Conservation (phyloP, 345 rosid genomes). For the Fremontodendron californicum region DNA sequence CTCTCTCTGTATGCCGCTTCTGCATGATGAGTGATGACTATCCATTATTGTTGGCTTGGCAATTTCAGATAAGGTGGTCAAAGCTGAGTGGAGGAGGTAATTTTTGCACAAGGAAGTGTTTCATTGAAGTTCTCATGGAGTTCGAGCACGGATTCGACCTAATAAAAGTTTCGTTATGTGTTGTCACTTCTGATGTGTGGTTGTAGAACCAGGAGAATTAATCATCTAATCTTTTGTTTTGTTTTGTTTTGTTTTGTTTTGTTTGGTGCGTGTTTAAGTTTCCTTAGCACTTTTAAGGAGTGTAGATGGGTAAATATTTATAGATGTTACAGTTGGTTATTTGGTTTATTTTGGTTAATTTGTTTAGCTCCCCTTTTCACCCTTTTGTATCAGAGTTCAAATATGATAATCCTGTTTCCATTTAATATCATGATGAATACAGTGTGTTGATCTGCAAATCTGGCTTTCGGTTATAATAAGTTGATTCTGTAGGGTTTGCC, state of each 20-base stretch:
- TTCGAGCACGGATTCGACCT: not conserved
- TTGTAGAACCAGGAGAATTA: conserved; percentile 1
- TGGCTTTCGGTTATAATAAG: not conserved
- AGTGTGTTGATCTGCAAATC: not conserved
- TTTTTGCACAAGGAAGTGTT: too few relatives aligned
- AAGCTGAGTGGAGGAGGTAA: too few relatives aligned
- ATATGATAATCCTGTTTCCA: not conserved
- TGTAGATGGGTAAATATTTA: conserved; percentile 25
- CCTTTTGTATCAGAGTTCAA: not conserved
- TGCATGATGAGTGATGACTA: conserved; percentile 9
- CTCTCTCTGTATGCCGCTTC: not conserved
- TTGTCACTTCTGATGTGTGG: too few relatives aligned
- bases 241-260: too few relatives aligned
- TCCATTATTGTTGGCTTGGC: conserved; percentile 5
- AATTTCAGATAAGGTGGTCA: too few relatives aligned
- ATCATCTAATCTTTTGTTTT: conserved; percentile 6
- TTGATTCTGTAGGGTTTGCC: not conserved
- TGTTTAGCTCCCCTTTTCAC: not conserved
- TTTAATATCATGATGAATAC: not conserved
- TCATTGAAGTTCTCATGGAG: not conserved
- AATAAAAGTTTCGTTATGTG: not conserved
- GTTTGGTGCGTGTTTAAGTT: conserved; percentile 15
- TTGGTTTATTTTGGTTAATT: not conserved
- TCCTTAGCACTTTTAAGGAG: conserved; percentile 6
- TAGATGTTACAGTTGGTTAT: conserved; percentile 2